phyloP scores from a whole-genome alignment of 306 rosid genomes.

The Cicer yamashitae region DNA sequence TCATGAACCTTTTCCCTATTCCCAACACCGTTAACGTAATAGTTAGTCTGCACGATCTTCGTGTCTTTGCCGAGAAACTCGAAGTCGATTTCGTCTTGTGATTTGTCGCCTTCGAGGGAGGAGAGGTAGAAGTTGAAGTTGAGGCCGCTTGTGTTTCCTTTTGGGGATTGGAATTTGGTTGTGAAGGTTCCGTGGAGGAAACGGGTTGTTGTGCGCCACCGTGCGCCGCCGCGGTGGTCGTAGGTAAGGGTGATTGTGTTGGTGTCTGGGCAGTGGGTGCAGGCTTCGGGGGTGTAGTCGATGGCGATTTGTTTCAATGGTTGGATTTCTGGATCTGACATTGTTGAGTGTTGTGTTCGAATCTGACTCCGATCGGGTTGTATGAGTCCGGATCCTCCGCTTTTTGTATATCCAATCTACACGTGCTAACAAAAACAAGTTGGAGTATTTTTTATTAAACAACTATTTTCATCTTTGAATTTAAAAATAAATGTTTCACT shows the following conservation, averaged over 20 bases:
- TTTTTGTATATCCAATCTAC: too few species aligned
- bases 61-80: constrained; percentile 64
- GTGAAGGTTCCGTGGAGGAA: constrained; percentile 64
- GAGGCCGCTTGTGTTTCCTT: constrained; percentile 64
- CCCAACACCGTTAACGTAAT: constrained; percentile 50
- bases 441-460: too few species aligned
- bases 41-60: constrained; percentile 59
- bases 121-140: constrained; percentile 75
- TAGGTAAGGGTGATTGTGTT: constrained; percentile 64
- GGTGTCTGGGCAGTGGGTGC: constrained; percentile 60
- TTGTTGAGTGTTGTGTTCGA: background rate
- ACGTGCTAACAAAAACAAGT: too few species aligned
- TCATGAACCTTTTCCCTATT: constrained; percentile 54
- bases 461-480: too few species aligned
- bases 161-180: constrained; percentile 56
- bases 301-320: constrained; percentile 55
- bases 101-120: constrained; percentile 65
- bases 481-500: too few species aligned
- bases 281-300: constrained; percentile 71
- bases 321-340: constrained; percentile 57
- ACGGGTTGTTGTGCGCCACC: constrained; percentile 64
- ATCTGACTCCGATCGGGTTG: too few species aligned
- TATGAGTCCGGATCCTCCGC: too few species aligned
- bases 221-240: constrained; percentile 72
- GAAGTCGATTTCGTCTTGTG: constrained; percentile 79